Evolutionary conservation across 768 basidiomycete genomes (phyloP).

Genomic region (Plicaturopsis crispa): DNA sequence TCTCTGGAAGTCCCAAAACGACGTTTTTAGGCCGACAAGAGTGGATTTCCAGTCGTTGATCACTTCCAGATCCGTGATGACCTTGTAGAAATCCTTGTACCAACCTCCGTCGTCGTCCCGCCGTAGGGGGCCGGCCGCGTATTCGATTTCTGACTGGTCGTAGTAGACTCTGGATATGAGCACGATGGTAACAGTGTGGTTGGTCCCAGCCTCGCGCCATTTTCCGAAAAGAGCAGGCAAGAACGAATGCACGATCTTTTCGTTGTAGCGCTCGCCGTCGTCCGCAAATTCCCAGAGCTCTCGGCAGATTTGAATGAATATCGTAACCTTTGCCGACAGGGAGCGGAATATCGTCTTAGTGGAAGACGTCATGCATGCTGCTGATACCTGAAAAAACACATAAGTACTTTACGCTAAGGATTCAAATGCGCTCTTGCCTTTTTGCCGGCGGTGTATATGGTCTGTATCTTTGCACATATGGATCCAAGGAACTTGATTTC

Average conservation of each 20-base stretch:
- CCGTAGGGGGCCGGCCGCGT: slow-evolving; percentile 76
- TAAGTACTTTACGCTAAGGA: not conserved
- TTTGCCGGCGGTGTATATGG: slow-evolving; percentile 63
- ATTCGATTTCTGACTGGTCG: slow-evolving; percentile 70
- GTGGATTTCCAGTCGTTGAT: slow-evolving; percentile 84
- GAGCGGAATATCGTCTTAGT: slow-evolving; percentile 89
- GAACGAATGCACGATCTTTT: slow-evolving; percentile 97
- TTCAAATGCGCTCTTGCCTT: slow-evolving; percentile 35
- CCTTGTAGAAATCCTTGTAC: slow-evolving; percentile 97
- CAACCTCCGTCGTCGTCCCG: slow-evolving; percentile 67
- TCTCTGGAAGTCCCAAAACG: slow-evolving; percentile 86
- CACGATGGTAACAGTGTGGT: slow-evolving; percentile 91
- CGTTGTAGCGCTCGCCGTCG: slow-evolving; percentile 92
- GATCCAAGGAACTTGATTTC: slow-evolving; percentile 81
- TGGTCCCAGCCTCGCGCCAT: slow-evolving; percentile 81
- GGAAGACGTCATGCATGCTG: slow-evolving; percentile 70
- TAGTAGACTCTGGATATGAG: slow-evolving; percentile 91
- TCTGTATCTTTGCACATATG: slow-evolving; percentile 75
- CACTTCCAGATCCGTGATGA: slow-evolving; percentile 89
- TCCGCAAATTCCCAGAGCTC: slow-evolving; percentile 97
- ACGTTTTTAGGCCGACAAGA: slow-evolving; percentile 79
- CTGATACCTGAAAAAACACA: slow-evolving; percentile 50
- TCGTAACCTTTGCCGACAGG: slow-evolving; percentile 83
- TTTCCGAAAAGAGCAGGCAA: slow-evolving; percentile 81
- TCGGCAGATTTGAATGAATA: slow-evolving; percentile 94